phyloP scores from a whole-genome alignment of 2,329 filamentous ascomycete species.

The Epichloe scottii region DNA sequence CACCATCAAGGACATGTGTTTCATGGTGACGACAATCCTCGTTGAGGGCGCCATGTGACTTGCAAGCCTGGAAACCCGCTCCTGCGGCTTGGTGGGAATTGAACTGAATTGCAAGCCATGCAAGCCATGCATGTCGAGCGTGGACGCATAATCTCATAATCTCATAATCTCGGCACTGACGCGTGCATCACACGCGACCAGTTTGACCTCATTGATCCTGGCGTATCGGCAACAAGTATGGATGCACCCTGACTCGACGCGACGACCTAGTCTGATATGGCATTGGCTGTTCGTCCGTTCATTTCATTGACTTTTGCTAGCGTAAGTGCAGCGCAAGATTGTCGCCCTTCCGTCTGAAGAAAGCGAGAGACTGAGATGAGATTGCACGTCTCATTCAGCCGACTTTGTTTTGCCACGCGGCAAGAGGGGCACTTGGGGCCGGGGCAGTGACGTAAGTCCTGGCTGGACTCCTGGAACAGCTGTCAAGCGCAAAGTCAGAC shows the following conservation, averaged over 20 bases:
- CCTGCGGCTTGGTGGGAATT: no score
- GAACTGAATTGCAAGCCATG: no score
- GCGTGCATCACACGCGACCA: not conserved
- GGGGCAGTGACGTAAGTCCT: not conserved
- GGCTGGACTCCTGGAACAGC: not conserved
- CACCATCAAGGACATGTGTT: no score
- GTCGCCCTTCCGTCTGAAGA: not conserved
- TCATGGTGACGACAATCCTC: no score
- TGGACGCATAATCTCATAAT: not conserved
- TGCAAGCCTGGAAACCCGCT: no score
- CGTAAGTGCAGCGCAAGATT: no score
- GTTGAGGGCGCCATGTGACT: no score
- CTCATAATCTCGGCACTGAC: not conserved
- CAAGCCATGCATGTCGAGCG: not conserved
- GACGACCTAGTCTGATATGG: no score
- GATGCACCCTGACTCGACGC: not conserved
- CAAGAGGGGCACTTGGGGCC: not conserved
- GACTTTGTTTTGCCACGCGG: not conserved
- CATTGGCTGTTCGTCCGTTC: not conserved
- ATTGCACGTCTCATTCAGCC: not conserved
- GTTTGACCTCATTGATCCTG: no score
- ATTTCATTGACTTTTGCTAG: not conserved
- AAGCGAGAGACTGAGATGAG: not conserved
- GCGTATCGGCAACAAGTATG: no score
- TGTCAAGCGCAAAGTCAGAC: not conserved